These are phyloP conservation scores for Penicillium simplicissimum DNA, from an alignment of 495 filamentous ascomycete species.

Conservation along the genomic window DNA sequence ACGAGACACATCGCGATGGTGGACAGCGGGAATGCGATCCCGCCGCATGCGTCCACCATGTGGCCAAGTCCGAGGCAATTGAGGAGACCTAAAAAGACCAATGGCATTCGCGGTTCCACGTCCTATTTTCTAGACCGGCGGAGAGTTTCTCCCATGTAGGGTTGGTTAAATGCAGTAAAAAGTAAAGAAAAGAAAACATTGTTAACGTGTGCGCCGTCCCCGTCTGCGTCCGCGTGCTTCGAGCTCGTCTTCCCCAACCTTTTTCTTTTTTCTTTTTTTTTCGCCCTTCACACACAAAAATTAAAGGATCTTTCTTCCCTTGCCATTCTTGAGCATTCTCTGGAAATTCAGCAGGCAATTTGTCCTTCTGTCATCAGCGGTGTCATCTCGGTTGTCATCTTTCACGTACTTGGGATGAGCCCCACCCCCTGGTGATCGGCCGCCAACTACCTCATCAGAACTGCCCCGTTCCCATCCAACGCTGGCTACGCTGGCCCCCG, in stretches of 20 bases:
- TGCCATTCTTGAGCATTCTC: not conserved
- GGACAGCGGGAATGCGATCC: not conserved
- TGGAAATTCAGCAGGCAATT: too few species aligned
- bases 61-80: conserved; percentile 17
- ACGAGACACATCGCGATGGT: not conserved
- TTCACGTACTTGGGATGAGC: conserved; percentile 12
- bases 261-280: conserved; percentile 6
- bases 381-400: not conserved
- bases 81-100: conserved; percentile 2
- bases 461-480: conserved; percentile 31
- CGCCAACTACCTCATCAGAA: conserved; percentile 32
- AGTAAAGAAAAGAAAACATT: not conserved
- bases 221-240: conserved; percentile 7
- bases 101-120: not conserved
- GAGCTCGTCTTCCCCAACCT: conserved; percentile 11
- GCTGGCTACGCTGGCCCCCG: conserved; percentile 9
- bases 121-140: conserved; percentile 1
- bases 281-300: not conserved
- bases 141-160: conserved; percentile 2
- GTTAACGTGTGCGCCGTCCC: not conserved
- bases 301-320: not conserved
- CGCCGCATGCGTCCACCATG: conserved; percentile 14
- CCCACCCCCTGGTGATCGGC: conserved; percentile 35
- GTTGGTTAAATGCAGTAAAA: not conserved
- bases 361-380: not conserved